Evolutionary conservation across 2,329 filamentous ascomycete genomes (phyloP), one percentile per base, ranked within the genome.

Genomic region (Tolypocladium inflatum): DNA sequence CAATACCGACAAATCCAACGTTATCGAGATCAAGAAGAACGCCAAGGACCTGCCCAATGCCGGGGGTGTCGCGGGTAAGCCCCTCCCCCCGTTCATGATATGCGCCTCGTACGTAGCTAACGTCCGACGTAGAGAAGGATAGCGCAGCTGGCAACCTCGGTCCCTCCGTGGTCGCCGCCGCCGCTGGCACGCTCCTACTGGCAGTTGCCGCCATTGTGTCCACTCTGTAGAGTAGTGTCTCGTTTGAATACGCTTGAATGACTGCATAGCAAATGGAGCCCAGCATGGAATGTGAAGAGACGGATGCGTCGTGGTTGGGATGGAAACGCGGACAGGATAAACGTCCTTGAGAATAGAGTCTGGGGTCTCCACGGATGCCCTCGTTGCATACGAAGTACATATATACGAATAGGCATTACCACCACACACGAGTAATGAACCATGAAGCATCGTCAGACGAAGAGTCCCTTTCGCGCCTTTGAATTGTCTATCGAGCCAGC

Each of bases 1-100:
- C 56, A 78, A 80, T 65, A 71, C 71, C 60, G 76, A 73, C 37
- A 65, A 69, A 26, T 74, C 70, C 53, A 73, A 75, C 59, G 64
- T 84, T 23, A 65, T 81, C 43, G 76, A 79, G 64, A 74, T 84
- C 60, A 67, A 67, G 30, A 67, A 66, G 15, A 63, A 64, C 54
- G 69, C 68, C 53, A 71, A 67, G 13, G 66, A 69, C 6, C 67
- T 83, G 19, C 78, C 80, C 6, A 67, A 67, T 13, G 68, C 74
- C 26, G 75, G 69, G 30, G 80, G 80, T 57, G 77, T 80, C 57
- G 66, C 66, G 42, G 70, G 73, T 68, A 64, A 63, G 68, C 63
- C 50, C 21, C 51, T 26, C 17, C 23, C 13, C 19, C 1, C 3
- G 2, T n/a, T n/a, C 41, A 2, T 19, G 7, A 19, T 17, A 23